Evolutionary conservation across 1,284 basidiomycete species (phyloP), one percentile per base, ranked within the genome.

Genomic region (Ustilago lituana): DNA sequence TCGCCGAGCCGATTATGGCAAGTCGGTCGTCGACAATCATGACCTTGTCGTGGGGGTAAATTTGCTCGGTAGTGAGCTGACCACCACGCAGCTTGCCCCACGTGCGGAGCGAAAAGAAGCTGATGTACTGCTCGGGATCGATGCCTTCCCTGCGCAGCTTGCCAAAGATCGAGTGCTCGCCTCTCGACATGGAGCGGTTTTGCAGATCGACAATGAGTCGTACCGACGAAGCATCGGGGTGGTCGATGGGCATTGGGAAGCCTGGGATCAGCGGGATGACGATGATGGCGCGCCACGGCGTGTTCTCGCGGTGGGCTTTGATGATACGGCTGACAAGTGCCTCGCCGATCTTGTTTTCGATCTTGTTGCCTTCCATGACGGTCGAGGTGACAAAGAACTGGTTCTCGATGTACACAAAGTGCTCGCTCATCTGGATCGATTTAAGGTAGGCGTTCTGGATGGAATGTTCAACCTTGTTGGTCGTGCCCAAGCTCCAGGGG

Each of bases 371-470:
- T 71, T 91, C 91, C 23, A 95, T 89, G 1, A 89, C 85, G 1
- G 95, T 97, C 87, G 91, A 96, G 0, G 94, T 92, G 79, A 98
- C 94, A 84, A 99, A 98, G 85, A 98, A 99, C 82, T 99, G 95
- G 80, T 98, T 98, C 83, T 98, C 94, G 63, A 85, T 84, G 73
- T 85, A 85, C 46, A 85, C 82, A 74, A 85, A 85, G 73, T 85
- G 91, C 63, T 98, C 93, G 17, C 93, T 96, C 80, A 93, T 86
- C 82, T 97, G 90, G 58, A 98, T 99, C 2, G 93, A 93, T 92
- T 79, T 68, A 69, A 94, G 84, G 79, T 97, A 97, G 10, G 94
- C 94, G 76, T 93, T 94, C 83, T 95, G 93, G 49, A 98, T 94
- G 11, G 94, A 97, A 76, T 91, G 89, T 83, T 99, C 95, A 41